Conservation (phyloP, 169 alveolate species). For the Ichthyophthirius multifiliis region DNA sequence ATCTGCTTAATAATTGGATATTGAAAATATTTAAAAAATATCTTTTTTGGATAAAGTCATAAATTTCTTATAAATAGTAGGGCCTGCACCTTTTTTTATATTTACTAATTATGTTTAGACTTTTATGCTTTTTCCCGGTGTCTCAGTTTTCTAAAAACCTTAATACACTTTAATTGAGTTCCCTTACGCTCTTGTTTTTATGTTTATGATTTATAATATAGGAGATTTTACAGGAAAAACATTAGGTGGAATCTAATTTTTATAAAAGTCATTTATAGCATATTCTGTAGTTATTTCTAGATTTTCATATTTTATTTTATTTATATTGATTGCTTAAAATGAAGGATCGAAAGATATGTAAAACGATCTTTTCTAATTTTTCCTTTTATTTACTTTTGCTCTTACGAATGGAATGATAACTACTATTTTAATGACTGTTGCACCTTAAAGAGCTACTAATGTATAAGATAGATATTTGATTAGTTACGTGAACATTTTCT, state of each 20-base stretch:
- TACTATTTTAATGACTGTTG: slow-evolving; percentile 27
- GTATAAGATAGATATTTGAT: slow-evolving; percentile 17
- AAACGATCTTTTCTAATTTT: neutral
- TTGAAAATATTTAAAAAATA: too few species aligned
- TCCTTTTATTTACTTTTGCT: neutral
- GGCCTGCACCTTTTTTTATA: neutral
- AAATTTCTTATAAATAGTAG: too few species aligned
- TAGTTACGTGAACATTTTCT: slow-evolving; percentile 19
- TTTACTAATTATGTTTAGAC: neutral
- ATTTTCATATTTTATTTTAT: neutral
- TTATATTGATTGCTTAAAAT: neutral
- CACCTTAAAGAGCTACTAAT: slow-evolving; percentile 22
- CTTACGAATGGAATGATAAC: slow-evolving; percentile 21
- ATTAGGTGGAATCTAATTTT: too few species aligned
- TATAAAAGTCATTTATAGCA: too few species aligned
- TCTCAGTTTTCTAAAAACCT: neutral
- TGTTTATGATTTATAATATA: too few species aligned
- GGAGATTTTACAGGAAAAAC: too few species aligned
- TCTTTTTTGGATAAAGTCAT: too few species aligned
- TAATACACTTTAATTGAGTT: neutral
- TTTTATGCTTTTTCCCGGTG: neutral
- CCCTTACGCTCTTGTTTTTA: neutral
- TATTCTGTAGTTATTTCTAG: neutral
- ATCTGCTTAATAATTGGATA: too few species aligned
- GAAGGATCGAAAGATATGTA: neutral